Base-by-base conservation (phyloP, 1,139 yeast species). In the Komagataea norvegica region DNA sequence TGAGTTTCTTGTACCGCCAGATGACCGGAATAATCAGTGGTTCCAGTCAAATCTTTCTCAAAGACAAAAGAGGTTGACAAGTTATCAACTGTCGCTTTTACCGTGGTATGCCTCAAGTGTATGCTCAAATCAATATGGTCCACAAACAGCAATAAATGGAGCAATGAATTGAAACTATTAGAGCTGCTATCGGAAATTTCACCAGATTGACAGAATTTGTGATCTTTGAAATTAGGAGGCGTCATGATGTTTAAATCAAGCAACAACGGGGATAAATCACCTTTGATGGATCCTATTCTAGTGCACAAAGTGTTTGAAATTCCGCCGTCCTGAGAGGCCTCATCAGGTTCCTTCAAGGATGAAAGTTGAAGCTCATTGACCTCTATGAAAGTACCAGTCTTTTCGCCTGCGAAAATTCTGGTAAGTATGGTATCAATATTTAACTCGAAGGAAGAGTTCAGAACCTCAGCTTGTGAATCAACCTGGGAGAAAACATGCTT, bases 401-500 rank as follows among this genome's bases (percentile, higher is more conserved):
- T 4, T 11, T 13, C 23, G 3, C 16, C 25, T 15, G 28, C n/a
- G 9, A 23, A 23, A 14, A 23, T 8, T 7, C 14, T 16, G 10
- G 23, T 6, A 4, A n/a, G 11, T 8, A 13, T 3, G 0, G 14
- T 27, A 5, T 21, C 33, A 15, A 37, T 16, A 13, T 13, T 6
- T 15, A 37, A 8, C 8, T 24, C 34, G 18, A 15, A 21, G 9
- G 25, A 21, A 4, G 32, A 20, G 9, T 22, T 27, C 5, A 15
- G 9, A 14, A 8, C 16, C 3, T 20, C 14, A 6, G n/a, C 5
- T 3, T 22, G 14, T 6, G 14, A 8, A 2, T 8, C 10, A 8
- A 11, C 13, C 4, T 14, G 17, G 1, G 47, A 25, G 43, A 76
- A 77, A 1, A 73, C 66, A 29, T 60, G 57, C 17, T 62, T 62